phyloP scores from a whole-genome alignment of 768 basidiomycete species.

The Pilatotrama ljubarskyi region DNA sequence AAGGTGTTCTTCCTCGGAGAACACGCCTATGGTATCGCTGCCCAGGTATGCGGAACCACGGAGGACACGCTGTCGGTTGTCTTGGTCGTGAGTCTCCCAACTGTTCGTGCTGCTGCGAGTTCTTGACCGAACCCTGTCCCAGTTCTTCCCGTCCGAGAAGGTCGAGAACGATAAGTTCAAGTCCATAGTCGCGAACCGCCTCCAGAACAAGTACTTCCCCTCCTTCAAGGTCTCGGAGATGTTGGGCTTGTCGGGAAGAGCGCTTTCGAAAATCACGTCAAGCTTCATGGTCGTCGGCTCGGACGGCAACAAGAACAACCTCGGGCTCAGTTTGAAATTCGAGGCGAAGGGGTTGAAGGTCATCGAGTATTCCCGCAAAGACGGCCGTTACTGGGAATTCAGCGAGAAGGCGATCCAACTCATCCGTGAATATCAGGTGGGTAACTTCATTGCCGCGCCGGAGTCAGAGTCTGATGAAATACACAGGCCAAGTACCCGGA shows the following conservation, averaged over 20 bases:
- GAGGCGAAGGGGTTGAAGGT: constrained; percentile 94
- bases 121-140: not conserved
- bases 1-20: constrained; percentile 96
- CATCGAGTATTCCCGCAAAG: constrained; percentile 86
- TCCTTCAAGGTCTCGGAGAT: constrained; percentile 77
- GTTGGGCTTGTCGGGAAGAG: constrained; percentile 73
- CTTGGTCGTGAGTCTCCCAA: constrained; percentile 65
- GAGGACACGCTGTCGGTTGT: constrained; percentile 75
- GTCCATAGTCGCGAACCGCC: constrained; percentile 52
- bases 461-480: not conserved
- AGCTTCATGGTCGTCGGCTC: constrained; percentile 85
- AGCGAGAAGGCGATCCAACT: constrained; percentile 84
- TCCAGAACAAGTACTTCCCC: constrained; percentile 65
- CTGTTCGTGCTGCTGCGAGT: not conserved
- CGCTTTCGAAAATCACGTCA: constrained; percentile 88
- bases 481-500: constrained; percentile 77
- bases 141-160: constrained; percentile 90
- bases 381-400: constrained; percentile 88
- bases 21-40: constrained; percentile 94
- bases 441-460: not conserved
- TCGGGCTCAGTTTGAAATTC: constrained; percentile 95
- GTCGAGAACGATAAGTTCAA: constrained; percentile 80
- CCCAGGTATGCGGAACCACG: constrained; percentile 77
- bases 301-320: constrained; percentile 79
- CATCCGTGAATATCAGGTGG: constrained; percentile 80